A percentile compares a stretch with the other conserved stretches of the same genome.
Conservation (phyloP, 345 rosid genomes). For the Murraya koenigii region DNA sequence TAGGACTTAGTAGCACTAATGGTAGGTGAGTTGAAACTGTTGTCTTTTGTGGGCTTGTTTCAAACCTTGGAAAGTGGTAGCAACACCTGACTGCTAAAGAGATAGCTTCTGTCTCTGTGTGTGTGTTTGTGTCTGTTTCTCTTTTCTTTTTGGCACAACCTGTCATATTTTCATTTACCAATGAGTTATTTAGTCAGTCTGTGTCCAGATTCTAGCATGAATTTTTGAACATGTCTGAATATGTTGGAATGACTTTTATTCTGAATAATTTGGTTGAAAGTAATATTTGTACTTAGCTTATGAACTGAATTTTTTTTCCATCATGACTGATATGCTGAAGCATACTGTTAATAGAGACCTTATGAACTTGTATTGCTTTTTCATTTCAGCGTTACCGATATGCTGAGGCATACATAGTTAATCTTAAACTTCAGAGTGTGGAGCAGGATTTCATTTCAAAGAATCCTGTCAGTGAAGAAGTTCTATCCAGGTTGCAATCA, state of each 20-base stretch:
- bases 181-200: neutral
- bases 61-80: neutral
- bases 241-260: neutral
- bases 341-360: neutral
- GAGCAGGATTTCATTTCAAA: slow-evolving; percentile 62
- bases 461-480: slow-evolving; percentile 42
- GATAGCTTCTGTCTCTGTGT: neutral
- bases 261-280: neutral
- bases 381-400: slow-evolving; percentile 80
- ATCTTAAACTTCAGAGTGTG: slow-evolving; percentile 56
- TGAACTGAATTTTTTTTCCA: too few relatives aligned
- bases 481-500: slow-evolving; percentile 55
- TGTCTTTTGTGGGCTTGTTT: neutral
- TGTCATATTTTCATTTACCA: neutral
- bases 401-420: slow-evolving; percentile 77
- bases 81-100: neutral
- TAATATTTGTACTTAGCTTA: neutral
- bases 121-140: neutral
- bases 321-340: too few relatives aligned
- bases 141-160: neutral
- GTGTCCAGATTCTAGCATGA: neutral
- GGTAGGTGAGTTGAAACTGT: neutral
- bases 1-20: neutral
- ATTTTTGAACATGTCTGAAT: neutral
- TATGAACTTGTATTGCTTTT: slow-evolving; percentile 14